phyloP scores from a whole-genome alignment of 352 stramenopile genomes.

The Phytophthora tubulina region DNA sequence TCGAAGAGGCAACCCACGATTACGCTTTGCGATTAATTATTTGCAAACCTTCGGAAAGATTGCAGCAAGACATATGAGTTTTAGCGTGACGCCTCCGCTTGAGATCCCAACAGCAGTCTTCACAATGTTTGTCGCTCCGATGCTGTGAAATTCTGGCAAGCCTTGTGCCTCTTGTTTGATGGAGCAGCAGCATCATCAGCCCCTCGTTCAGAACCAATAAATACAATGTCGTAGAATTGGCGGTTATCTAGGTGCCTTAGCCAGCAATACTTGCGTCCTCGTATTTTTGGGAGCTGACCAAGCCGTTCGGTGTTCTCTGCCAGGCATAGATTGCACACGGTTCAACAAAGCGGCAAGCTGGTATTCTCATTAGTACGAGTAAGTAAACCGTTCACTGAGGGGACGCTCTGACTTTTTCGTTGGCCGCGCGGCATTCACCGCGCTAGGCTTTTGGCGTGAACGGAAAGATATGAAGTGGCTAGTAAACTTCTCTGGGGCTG shows the following conservation, averaged over 20 bases:
- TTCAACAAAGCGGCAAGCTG: neutral
- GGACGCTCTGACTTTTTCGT: neutral
- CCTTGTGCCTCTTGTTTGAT: too few species aligned
- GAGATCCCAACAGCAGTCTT: neutral
- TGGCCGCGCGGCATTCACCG: neutral
- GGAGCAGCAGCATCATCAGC: neutral
- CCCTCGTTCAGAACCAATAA: neutral
- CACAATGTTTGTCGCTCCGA: neutral
- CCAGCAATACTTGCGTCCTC: constrained; percentile 2
- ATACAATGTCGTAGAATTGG: neutral
- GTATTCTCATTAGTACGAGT: constrained; percentile 1
- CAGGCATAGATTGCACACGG: neutral
- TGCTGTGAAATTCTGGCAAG: too few species aligned
- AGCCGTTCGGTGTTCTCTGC: neutral
- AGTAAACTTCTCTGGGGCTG: neutral
- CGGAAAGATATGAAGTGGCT: neutral
- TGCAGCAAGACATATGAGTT: neutral
- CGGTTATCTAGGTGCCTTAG: neutral
- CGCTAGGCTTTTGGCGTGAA: neutral
- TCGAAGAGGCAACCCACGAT: neutral
- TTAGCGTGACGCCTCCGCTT: neutral
- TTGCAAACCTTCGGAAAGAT: neutral
- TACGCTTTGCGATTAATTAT: constrained; percentile 2
- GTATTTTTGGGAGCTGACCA: neutral
- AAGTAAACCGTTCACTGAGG: neutral